Base-by-base conservation (phyloP, 2,329 filamentous ascomycete genomes). In the Pezicula rhizophila region DNA sequence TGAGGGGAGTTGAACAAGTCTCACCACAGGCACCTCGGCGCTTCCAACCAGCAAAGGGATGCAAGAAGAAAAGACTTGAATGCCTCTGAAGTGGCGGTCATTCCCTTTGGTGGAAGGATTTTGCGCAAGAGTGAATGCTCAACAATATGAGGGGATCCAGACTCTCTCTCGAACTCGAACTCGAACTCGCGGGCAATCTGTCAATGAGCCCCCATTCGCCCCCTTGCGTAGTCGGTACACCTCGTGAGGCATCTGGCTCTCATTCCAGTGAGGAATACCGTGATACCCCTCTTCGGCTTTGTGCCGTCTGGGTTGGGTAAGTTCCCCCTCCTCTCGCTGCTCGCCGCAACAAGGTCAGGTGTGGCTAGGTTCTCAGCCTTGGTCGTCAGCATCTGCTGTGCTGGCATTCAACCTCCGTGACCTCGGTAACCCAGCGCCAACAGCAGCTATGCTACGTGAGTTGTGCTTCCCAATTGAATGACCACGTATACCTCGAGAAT, bases 321-420 rank as follows among this genome's bases (percentile, higher is more conserved):
- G 39, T n/a, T 15, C 40, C 40, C 40, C 25, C n/a, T 5, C 40
- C 40, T 26, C 40, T 38, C 8, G 12, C 25, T 28, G n/a, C 18
- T 28, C 25, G 40, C 40, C 40, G 40, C 40, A 42, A 42, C 40
- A 42, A 42, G 40, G 40, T 25, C 40, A 42, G n/a, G 40, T 42
- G 38, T 40, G 38, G 17, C 38, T 40, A 40, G 38, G 12, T 40
- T 23, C 23, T 23, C 23, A 23, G 23, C 23, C 23, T 23, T 31
- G 28, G 28, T 10, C 28, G 28, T 31, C 28, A 31, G 28, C 28
- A 31, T 10, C 28, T 31, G 28, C 8, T 31, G 28, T 31, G 28
- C 11, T 31, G 28, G 28, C 28, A 31, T 31, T 31, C 28, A 31
- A 31, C 7, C 28, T 31, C 28, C 28, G 28, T 31, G 28, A 31